Percentiles rank a stretch among this genome's conserved stretches.
Evolutionary conservation across 257 asterid species (phyloP).

Genomic region (Primulina tabacum): DNA sequence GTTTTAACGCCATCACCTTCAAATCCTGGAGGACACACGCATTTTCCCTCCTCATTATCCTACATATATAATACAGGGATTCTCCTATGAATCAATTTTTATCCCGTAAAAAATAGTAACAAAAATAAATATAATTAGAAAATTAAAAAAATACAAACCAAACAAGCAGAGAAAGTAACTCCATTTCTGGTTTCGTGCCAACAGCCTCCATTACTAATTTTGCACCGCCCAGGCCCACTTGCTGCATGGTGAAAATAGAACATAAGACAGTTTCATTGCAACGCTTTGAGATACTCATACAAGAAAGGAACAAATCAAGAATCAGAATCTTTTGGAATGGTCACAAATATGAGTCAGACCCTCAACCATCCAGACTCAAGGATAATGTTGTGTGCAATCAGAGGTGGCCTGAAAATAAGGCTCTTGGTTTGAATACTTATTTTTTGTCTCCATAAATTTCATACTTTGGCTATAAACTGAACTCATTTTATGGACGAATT

Average conservation of each 20-base stretch:
- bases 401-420: no score
- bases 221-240: constrained; percentile 36
- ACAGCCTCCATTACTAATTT: not conserved
- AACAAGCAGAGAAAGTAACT: not conserved
- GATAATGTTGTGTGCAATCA: not conserved
- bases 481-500: not conserved
- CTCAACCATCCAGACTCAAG: not conserved
- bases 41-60: constrained; percentile 44
- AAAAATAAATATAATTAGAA: no score
- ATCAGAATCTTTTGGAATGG: not conserved
- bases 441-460: not conserved
- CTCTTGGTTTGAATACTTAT: not conserved
- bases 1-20: constrained; percentile 47
- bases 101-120: no score
- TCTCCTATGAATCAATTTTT: not conserved
- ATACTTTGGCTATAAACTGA: not conserved
- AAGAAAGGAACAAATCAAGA: not conserved
- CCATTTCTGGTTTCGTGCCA: not conserved
- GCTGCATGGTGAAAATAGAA: constrained; percentile 32
- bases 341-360: not conserved
- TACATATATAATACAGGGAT: constrained; percentile 11
- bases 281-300: not conserved
- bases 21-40: constrained; percentile 50
- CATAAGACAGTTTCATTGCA: not conserved
- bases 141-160: not conserved